Percentiles rank a stretch among this genome's conserved stretches.
These are phyloP conservation scores for Helicostylum pulchrum DNA, from an alignment of 192 early-diverging fungal genomes.

Conservation along the genomic window DNA sequence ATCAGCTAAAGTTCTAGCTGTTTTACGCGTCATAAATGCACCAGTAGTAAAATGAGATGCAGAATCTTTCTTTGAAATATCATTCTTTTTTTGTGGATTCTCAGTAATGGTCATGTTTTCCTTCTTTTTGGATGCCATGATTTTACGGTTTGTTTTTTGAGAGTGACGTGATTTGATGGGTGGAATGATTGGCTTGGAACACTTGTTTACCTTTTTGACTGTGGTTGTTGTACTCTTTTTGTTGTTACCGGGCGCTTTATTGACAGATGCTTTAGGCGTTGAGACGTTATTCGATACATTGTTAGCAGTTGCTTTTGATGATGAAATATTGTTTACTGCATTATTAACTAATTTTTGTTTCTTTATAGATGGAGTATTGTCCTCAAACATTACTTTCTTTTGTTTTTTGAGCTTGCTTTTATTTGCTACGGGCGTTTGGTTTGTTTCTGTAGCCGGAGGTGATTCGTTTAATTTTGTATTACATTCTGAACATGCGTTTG, in stretches of 20 bases:
- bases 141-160: slow-evolving; percentile 23
- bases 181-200: slow-evolving; percentile 1
- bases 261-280: background rate
- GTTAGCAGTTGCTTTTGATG: background rate
- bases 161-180: slow-evolving; percentile 16
- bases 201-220: slow-evolving; percentile 7
- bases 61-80: background rate
- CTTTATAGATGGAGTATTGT: slow-evolving; percentile 2
- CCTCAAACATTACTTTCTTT: background rate
- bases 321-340: background rate
- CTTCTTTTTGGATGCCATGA: background rate
- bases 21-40: slow-evolving; percentile 37
- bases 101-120: slow-evolving; percentile 1
- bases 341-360: background rate
- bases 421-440: background rate
- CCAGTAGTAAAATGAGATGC: slow-evolving; percentile 28
- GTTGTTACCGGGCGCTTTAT: background rate
- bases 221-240: background rate
- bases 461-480: background rate
- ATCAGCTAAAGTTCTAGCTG: slow-evolving; percentile 29
- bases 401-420: background rate
- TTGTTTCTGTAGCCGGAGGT: background rate
- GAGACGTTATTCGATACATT: background rate
- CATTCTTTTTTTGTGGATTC: slow-evolving; percentile 2
- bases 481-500: background rate